Percentiles rank a stretch among this genome's conserved stretches.
These are phyloP conservation scores for Penicillium malachiteum DNA, from an alignment of 495 filamentous ascomycete genomes.

Conservation along the genomic window DNA sequence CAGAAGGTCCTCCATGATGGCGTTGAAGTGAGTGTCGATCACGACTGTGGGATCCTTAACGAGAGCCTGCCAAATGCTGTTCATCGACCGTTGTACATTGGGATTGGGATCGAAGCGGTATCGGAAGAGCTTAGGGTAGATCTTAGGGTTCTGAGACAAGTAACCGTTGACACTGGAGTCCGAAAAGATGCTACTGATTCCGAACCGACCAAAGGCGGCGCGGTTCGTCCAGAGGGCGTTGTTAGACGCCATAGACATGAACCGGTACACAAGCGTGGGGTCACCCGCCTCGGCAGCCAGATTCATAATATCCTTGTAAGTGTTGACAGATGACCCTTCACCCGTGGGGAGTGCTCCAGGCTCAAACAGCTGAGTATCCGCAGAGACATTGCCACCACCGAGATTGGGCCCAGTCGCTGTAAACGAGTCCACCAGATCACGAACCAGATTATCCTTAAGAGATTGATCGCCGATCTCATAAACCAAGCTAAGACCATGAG, in stretches of 20 bases:
- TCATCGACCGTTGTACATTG: slow-evolving; percentile 91
- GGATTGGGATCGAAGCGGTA: slow-evolving; percentile 94
- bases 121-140: slow-evolving; percentile 91
- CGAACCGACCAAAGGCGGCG: slow-evolving; percentile 91
- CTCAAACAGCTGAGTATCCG: slow-evolving; percentile 90
- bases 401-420: slow-evolving; percentile 72
- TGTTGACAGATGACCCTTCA: slow-evolving; percentile 83
- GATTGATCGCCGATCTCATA: slow-evolving; percentile 85
- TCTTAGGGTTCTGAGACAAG: slow-evolving; percentile 75
- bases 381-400: slow-evolving; percentile 69
- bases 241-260: slow-evolving; percentile 93
- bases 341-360: slow-evolving; percentile 89
- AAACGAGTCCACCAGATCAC: slow-evolving; percentile 83
- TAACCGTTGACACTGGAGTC: slow-evolving; percentile 75
- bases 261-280: slow-evolving; percentile 89
- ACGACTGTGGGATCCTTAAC: slow-evolving; percentile 78
- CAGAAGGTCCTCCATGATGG: slow-evolving; percentile 81
- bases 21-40: slow-evolving; percentile 73
- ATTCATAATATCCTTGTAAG: slow-evolving; percentile 93
- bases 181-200: slow-evolving; percentile 85
- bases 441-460: slow-evolving; percentile 78
- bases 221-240: slow-evolving; percentile 94
- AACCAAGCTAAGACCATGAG: slow-evolving; percentile 81
- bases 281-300: slow-evolving; percentile 92
- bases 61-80: slow-evolving; percentile 91